These are phyloP conservation scores for Candida dubliniensis DNA, from an alignment of 1,139 yeast genomes.

Conservation along the genomic window DNA sequence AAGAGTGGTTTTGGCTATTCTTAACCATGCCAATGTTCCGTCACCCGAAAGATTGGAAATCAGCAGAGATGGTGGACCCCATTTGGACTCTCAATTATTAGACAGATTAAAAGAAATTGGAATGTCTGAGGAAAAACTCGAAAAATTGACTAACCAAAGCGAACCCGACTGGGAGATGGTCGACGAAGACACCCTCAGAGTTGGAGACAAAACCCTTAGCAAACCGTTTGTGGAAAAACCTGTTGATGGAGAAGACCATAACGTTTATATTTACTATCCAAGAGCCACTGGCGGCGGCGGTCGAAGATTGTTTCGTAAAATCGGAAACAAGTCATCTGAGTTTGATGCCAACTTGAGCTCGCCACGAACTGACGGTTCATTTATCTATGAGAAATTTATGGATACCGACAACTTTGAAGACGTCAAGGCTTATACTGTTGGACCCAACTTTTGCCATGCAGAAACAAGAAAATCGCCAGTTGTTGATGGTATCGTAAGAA, in stretches of 20 bases:
- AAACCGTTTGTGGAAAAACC: conserved; percentile 99
- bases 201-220: conserved; percentile 66
- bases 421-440: conserved; percentile 97
- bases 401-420: conserved; percentile 98
- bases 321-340: conserved; percentile 96
- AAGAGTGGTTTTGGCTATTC: conserved; percentile 77
- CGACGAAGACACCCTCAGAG: conserved; percentile 81
- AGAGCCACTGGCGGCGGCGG: conserved; percentile 96
- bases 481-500: conserved; percentile 95
- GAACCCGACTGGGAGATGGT: conserved; percentile 89
- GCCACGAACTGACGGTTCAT: conserved; percentile 91
- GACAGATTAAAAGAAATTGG: conserved; percentile 42
- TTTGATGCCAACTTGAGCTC: conserved; percentile 75
- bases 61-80: conserved; percentile 96
- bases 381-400: conserved; percentile 91
- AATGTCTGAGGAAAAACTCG: conserved; percentile 46
- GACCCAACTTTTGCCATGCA: conserved; percentile 88
- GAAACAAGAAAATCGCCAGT: conserved; percentile 98
- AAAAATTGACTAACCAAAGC: conserved; percentile 57
- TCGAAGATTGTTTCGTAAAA: conserved; percentile 86
- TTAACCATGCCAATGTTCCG: conserved; percentile 81
- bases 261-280: conserved; percentile 89
- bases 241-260: conserved; percentile 98
- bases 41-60: conserved; percentile 88
- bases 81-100: conserved; percentile 61